A percentile compares a stretch with the other conserved stretches of the same genome.
These are phyloP conservation scores for Gloeostereum incarnatum DNA, from an alignment of 768 basidiomycete species.

Conservation along the genomic window DNA sequence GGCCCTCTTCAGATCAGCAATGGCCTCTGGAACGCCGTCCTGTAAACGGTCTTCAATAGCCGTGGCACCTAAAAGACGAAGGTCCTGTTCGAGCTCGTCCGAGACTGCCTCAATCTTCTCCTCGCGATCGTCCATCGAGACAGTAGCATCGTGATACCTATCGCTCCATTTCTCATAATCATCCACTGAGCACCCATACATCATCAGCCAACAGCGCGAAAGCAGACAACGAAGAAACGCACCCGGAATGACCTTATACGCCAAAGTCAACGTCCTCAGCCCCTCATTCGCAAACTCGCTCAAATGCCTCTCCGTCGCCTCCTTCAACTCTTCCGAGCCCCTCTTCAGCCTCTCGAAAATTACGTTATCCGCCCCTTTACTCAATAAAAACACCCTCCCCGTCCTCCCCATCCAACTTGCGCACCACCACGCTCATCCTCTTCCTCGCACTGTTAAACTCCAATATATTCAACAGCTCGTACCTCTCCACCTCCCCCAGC, in stretches of 20 bases:
- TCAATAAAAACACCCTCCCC: conserved; percentile 63
- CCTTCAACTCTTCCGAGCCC: conserved; percentile 57
- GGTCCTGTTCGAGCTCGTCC: conserved; percentile 71
- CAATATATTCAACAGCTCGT: conserved; percentile 86
- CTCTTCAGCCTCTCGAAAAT: conserved; percentile 84
- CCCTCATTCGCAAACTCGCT: conserved; percentile 84
- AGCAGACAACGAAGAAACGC: conserved; percentile 14
- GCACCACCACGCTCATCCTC: conserved; percentile 90
- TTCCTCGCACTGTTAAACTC: conserved; percentile 94
- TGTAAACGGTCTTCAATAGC: conserved; percentile 97
- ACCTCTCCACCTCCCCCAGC: conserved; percentile 41
- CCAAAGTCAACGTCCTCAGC: conserved; percentile 87
- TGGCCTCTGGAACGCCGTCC: conserved; percentile 96
- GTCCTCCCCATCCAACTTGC: conserved; percentile 53
- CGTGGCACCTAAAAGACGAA: conserved; percentile 90
- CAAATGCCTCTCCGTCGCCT: conserved; percentile 71
- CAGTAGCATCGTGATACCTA: conserved; percentile 72
- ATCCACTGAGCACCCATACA: conserved; percentile 40
- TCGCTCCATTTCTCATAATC: conserved; percentile 79
- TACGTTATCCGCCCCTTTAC: conserved; percentile 95
- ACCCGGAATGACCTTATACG: conserved; percentile 80
- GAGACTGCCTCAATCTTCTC: conserved; percentile 68
- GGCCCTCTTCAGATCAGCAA: conserved; percentile 88
- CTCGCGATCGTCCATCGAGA: conserved; percentile 75
- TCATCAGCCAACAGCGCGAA: conserved; percentile 2